phyloP scores from a whole-genome alignment of 495 filamentous ascomycete species.

The Xylaria curta region DNA sequence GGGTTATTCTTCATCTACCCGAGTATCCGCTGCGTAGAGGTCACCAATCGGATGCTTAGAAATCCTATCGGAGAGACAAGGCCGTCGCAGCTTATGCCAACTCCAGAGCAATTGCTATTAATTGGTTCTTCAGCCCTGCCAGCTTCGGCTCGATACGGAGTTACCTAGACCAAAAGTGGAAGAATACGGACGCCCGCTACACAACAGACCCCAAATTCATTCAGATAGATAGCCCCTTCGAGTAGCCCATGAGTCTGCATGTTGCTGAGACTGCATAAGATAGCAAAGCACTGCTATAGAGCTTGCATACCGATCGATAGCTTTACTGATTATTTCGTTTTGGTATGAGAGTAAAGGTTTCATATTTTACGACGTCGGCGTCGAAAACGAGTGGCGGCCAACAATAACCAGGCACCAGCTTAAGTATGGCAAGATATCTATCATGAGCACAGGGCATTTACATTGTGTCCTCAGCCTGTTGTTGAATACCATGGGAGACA shows the following conservation, averaged over 20 bases:
- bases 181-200: not conserved
- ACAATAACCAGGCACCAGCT: not conserved
- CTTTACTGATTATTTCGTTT: not conserved
- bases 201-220: not conserved
- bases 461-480: not conserved
- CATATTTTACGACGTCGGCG: not conserved
- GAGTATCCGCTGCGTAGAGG: not conserved
- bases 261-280: not conserved
- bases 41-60: conserved; percentile 4
- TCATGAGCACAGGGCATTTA: conserved; percentile 1
- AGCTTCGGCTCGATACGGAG: not conserved
- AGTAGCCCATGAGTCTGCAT: not conserved
- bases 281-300: not conserved
- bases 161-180: not conserved
- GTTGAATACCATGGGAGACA: not conserved
- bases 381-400: not conserved
- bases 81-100: not conserved
- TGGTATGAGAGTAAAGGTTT: not conserved
- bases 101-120: not conserved
- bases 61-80: conserved; percentile 8
- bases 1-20: conserved; percentile 9
- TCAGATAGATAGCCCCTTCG: not conserved
- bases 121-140: conserved; percentile 13
- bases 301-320: not conserved
- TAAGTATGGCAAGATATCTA: not conserved